Evolutionary conservation across 805 yeast genomes (phyloP).

Genomic region (Pichia pseudocactophila): DNA sequence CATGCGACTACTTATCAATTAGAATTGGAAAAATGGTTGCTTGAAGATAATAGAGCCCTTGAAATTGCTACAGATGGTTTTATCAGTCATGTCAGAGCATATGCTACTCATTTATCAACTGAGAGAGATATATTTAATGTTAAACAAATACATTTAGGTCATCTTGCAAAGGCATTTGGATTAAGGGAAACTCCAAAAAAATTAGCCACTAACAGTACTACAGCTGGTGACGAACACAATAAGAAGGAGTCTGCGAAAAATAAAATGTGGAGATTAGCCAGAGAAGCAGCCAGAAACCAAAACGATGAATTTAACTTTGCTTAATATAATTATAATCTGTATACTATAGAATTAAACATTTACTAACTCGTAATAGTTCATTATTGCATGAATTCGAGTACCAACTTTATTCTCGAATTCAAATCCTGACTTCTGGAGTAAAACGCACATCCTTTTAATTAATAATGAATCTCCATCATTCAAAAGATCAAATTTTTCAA

Average conservation of each 20-base stretch:
- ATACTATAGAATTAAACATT: neutral
- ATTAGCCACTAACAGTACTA: conserved; percentile 35
- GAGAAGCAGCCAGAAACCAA: conserved; percentile 51
- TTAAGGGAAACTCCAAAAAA: conserved; percentile 89
- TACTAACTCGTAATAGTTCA: neutral
- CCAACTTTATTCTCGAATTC: neutral
- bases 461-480: neutral
- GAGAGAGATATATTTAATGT: conserved; percentile 80
- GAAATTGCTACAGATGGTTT: conserved; percentile 73
- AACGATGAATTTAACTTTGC: conserved; percentile 66
- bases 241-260: conserved; percentile 61
- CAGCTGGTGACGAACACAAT: conserved; percentile 29
- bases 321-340: conserved; percentile 6
- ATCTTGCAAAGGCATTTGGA: conserved; percentile 90
- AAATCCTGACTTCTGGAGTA: neutral
- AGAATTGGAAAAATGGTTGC: conserved; percentile 77
- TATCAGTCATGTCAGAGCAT: conserved; percentile 85
- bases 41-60: conserved; percentile 55
- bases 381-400: neutral
- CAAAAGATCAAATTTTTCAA: neutral
- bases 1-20: conserved; percentile 96
- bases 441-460: neutral
- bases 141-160: conserved; percentile 82
- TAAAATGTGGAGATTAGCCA: conserved; percentile 70
- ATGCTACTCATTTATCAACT: conserved; percentile 81